phyloP scores from a whole-genome alignment of 495 filamentous ascomycete genomes.

The Lophiostoma macrostomum region DNA sequence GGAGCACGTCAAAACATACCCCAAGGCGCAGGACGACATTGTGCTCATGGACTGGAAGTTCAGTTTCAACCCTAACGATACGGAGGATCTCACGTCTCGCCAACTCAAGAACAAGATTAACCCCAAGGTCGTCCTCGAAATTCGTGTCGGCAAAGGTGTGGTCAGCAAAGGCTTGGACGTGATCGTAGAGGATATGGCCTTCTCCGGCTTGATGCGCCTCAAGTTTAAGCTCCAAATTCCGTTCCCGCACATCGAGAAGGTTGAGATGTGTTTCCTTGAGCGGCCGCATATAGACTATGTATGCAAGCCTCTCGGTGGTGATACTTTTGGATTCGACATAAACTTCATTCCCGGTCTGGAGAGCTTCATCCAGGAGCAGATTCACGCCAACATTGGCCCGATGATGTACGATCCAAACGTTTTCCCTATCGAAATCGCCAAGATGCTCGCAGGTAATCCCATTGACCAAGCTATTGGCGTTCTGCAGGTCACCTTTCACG shows the following conservation, averaged over 20 bases:
- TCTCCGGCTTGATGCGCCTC: constrained; percentile 87
- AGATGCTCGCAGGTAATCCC: constrained; percentile 93
- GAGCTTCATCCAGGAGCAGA: constrained; percentile 89
- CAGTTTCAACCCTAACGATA: constrained; percentile 96
- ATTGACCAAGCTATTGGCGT: constrained; percentile 96
- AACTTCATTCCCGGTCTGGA: constrained; percentile 96
- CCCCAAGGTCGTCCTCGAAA: constrained; percentile 91
- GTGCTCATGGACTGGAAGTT: constrained; percentile 99
- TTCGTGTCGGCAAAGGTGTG: constrained; percentile 88
- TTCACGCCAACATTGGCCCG: constrained; percentile 84
- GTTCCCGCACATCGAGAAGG: constrained; percentile 89
- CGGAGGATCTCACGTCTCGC: constrained; percentile 79
- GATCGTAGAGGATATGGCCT: constrained; percentile 96
- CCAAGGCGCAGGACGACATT: constrained; percentile 89
- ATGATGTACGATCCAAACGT: constrained; percentile 98
- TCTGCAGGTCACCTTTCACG: constrained; percentile 84
- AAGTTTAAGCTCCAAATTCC: constrained; percentile 96
- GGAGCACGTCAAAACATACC: constrained; percentile 97
- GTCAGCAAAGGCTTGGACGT: constrained; percentile 95
- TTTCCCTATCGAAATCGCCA: constrained; percentile 97
- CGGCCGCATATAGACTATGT: constrained; percentile 84
- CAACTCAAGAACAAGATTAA: constrained; percentile 95
- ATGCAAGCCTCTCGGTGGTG: constrained; percentile 95
- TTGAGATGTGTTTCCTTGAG: constrained; percentile 85
- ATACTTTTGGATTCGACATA: constrained; percentile 94